A percentile compares a stretch with the other conserved stretches of the same genome.
These are phyloP conservation scores for Penicillium riverlandense DNA, from an alignment of 495 filamentous ascomycete genomes.

Conservation along the genomic window DNA sequence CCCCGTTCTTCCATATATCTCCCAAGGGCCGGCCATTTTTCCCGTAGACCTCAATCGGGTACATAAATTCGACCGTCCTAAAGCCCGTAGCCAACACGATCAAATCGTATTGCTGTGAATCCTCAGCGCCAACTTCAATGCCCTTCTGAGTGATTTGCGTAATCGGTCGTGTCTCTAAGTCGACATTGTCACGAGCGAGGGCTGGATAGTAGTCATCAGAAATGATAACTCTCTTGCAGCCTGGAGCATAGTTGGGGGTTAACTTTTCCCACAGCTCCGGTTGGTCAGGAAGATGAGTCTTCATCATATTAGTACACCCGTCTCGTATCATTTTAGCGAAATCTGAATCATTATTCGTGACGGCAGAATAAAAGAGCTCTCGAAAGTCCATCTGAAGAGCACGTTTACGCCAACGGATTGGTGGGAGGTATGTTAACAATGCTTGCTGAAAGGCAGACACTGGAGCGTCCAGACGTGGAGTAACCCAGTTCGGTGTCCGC, in stretches of 20 bases:
- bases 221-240: slow-evolving; percentile 52
- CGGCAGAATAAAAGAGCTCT: slow-evolving; percentile 32
- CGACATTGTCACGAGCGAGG: slow-evolving; percentile 34
- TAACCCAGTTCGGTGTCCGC: slow-evolving; percentile 62
- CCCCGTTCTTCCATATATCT: slow-evolving; percentile 43
- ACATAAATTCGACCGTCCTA: slow-evolving; percentile 47
- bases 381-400: slow-evolving; percentile 40
- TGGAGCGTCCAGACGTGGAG: slow-evolving; percentile 36
- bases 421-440: slow-evolving; percentile 36
- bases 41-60: slow-evolving; percentile 45
- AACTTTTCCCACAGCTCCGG: slow-evolving; percentile 42
- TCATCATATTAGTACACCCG: slow-evolving; percentile 19
- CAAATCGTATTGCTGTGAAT: slow-evolving; percentile 41
- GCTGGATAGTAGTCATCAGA: slow-evolving; percentile 48
- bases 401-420: slow-evolving; percentile 38
- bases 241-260: slow-evolving; percentile 42
- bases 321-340: slow-evolving; percentile 25
- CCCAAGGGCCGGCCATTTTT: slow-evolving; percentile 28
- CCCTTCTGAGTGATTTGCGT: slow-evolving; percentile 31
- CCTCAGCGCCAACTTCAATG: slow-evolving; percentile 32
- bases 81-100: slow-evolving; percentile 52
- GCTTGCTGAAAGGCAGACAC: slow-evolving; percentile 29
- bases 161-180: slow-evolving; percentile 42
- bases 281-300: slow-evolving; percentile 27
- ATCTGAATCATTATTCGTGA: slow-evolving; percentile 26